Conservation (phyloP, 2,329 filamentous ascomycete genomes). For the Aspergillus nomiae region DNA sequence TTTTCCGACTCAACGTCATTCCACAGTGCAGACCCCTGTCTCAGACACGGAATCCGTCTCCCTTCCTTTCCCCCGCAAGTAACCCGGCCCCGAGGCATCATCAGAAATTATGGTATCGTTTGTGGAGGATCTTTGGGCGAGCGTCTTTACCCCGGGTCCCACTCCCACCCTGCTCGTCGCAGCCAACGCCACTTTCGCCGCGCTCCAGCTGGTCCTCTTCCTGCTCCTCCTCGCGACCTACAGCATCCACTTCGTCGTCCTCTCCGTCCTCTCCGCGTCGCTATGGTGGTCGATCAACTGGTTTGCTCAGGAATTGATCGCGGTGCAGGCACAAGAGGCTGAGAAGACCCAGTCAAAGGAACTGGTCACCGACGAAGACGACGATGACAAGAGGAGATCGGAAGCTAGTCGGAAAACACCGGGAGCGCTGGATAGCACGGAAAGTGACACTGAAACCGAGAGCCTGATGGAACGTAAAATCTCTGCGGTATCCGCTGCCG, state of each 20-base stretch:
- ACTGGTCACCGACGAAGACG: slow-evolving; percentile 26
- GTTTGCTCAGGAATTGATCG: slow-evolving; percentile 73
- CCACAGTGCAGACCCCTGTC: not conserved
- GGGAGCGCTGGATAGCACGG: slow-evolving; percentile 39
- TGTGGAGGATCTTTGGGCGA: slow-evolving; percentile 80
- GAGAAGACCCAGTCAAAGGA: slow-evolving; percentile 46
- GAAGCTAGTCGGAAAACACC: slow-evolving; percentile 29
- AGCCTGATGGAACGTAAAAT: slow-evolving; percentile 25
- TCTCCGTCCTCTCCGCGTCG: slow-evolving; percentile 76
- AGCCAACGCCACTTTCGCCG: slow-evolving; percentile 85
- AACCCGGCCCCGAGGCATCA: slow-evolving; percentile 5
- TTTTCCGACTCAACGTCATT: slow-evolving; percentile 19
- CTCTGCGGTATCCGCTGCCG: slow-evolving; percentile 12
- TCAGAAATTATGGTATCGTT: slow-evolving; percentile 50
- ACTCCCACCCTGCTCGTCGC: slow-evolving; percentile 86
- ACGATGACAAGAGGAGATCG: not conserved
- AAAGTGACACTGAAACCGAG: slow-evolving; percentile 50
- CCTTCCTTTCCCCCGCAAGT: slow-evolving; percentile 6
- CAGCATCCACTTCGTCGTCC: slow-evolving; percentile 83
- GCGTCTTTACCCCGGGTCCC: slow-evolving; percentile 89
- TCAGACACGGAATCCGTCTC: slow-evolving; percentile 1
- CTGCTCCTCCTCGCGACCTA: slow-evolving; percentile 76
- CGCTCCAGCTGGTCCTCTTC: slow-evolving; percentile 77
- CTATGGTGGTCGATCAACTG: slow-evolving; percentile 97
- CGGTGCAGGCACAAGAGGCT: slow-evolving; percentile 52